Evolutionary conservation across 768 basidiomycete genomes (phyloP).

Genomic region (Lactarius trivialis): DNA sequence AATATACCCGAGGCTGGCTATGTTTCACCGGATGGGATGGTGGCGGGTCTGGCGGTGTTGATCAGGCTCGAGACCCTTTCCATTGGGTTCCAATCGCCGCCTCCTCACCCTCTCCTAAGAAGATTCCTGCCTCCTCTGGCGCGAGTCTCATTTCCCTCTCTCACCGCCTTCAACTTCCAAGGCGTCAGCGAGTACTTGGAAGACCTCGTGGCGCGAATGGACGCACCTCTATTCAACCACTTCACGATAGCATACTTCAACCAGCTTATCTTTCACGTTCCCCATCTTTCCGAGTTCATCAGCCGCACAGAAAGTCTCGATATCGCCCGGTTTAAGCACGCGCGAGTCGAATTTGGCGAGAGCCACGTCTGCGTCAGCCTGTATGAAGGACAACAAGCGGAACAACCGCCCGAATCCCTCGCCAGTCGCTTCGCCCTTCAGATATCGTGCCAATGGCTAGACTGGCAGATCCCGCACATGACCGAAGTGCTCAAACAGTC

Average conservation of each 20-base stretch:
- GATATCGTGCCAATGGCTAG: not conserved
- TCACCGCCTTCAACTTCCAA: not conserved
- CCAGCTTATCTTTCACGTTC: not conserved
- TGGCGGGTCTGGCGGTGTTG: not conserved
- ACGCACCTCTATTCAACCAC: not conserved
- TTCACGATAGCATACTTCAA: not conserved
- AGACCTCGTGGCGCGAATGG: not conserved
- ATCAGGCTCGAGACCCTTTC: not conserved
- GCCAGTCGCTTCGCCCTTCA: not conserved
- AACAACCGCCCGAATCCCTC: not conserved
- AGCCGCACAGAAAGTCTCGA: not conserved
- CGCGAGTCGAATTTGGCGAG: not conserved
- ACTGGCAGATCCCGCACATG: conserved; percentile 1
- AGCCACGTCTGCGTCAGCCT: not conserved
- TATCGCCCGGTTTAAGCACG: not conserved
- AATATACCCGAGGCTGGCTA: not conserved
- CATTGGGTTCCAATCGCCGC: not conserved
- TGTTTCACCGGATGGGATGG: not conserved
- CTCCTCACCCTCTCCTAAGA: not conserved
- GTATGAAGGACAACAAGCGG: not conserved
- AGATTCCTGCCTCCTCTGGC: too few relatives aligned
- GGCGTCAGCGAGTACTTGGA: conserved; percentile 1
- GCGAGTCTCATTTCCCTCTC: not conserved
- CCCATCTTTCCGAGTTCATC: not conserved
- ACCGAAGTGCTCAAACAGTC: not conserved